Conservation (phyloP, 1,284 basidiomycete genomes). For the Blastosporella zonata region DNA sequence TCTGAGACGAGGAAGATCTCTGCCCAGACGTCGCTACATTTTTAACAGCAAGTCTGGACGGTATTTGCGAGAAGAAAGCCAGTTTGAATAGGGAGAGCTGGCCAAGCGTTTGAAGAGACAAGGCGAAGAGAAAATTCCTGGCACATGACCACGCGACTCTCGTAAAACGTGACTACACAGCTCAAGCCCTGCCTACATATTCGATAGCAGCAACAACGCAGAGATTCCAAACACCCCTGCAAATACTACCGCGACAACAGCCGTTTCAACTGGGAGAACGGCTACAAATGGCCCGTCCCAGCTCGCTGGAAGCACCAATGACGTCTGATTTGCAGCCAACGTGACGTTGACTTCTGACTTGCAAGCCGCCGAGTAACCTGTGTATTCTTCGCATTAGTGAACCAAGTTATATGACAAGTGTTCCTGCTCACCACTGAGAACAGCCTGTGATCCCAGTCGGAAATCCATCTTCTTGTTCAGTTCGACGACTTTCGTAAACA, state of each 20-base stretch:
- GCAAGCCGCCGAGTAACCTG: conserved; percentile 11
- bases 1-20: conserved; percentile 9
- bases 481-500: conserved; percentile 52
- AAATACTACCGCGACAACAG: conserved; percentile 42
- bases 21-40: conserved; percentile 8
- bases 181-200: conserved; percentile 34
- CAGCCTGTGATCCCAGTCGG: conserved; percentile 51
- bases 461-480: conserved; percentile 47
- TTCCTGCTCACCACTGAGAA: conserved; percentile 45
- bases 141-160: conserved; percentile 8
- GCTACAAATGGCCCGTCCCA: conserved; percentile 61
- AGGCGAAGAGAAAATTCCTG: not conserved
- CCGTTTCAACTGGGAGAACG: conserved; percentile 38
- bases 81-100: conserved; percentile 9
- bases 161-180: not conserved
- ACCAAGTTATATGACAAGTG: not conserved
- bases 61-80: conserved; percentile 16
- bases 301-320: conserved; percentile 42
- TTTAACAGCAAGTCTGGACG: conserved; percentile 10
- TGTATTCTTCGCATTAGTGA: not conserved
- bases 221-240: conserved; percentile 44
- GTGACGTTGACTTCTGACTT: conserved; percentile 27
- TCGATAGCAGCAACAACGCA: conserved; percentile 48
- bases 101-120: not conserved
- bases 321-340: conserved; percentile 34